Percentiles rank a stretch among this genome's conserved stretches.
These are phyloP conservation scores for Oenanthe javanica DNA, from an alignment of 140 eudicot species.

Conservation along the genomic window DNA sequence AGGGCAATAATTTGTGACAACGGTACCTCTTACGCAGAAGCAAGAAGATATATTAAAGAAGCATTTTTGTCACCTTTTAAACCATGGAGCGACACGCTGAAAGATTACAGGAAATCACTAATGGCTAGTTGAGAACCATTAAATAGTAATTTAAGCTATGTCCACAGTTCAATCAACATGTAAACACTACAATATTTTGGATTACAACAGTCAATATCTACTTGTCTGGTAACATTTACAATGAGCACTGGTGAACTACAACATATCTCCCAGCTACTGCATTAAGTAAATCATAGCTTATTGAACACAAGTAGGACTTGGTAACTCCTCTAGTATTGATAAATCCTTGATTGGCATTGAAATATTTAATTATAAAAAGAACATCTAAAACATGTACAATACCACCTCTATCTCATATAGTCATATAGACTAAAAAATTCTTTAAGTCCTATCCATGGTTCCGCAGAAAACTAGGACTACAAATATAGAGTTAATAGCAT, in stretches of 20 bases:
- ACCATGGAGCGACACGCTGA: neutral
- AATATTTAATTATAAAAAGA: neutral
- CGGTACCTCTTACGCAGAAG: neutral
- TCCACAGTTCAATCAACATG: neutral
- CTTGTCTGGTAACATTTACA: neutral
- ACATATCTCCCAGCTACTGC: neutral
- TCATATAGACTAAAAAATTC: neutral
- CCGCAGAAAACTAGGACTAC: neutral
- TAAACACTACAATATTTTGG: neutral
- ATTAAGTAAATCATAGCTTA: neutral
- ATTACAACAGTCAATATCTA: neutral
- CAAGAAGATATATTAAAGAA: neutral
- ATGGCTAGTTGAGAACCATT: neutral
- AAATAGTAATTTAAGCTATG: neutral
- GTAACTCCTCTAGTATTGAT: neutral
- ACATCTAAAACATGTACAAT: neutral
- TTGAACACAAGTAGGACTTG: neutral
- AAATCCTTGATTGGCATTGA: neutral
- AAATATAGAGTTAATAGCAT: neutral
- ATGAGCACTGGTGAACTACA: neutral
- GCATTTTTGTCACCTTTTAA: neutral
- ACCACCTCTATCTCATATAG: neutral
- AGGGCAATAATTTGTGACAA: neutral
- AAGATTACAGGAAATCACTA: neutral
- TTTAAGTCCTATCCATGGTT: neutral